Evolutionary conservation across 2,329 filamentous ascomycete genomes (phyloP).

Genomic region (Curvularia sp.): DNA sequence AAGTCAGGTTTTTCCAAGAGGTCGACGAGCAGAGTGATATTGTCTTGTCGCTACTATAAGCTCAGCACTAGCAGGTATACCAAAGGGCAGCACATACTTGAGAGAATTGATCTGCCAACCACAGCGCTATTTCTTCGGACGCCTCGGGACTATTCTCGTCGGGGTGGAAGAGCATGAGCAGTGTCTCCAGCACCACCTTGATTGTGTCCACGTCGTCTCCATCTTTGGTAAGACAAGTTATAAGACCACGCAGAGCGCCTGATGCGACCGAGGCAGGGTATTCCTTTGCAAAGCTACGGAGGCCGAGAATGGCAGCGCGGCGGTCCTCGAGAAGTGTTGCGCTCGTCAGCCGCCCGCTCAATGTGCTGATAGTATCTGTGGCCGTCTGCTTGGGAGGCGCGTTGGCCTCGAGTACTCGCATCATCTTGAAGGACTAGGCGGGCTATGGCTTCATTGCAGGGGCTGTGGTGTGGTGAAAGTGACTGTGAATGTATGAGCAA

Average conservation of each 20-base stretch:
- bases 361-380: constrained; percentile 88
- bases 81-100: constrained; percentile 63
- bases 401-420: constrained; percentile 68
- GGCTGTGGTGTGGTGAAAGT: constrained; percentile 4
- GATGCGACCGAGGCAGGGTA: constrained; percentile 96
- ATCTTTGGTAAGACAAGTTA: constrained; percentile 84
- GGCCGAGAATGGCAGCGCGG: constrained; percentile 82
- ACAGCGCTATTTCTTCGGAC: constrained; percentile 93
- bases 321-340: constrained; percentile 94
- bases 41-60: constrained; percentile 80
- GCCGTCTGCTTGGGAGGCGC: constrained; percentile 96
- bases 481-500: background rate
- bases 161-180: constrained; percentile 87
- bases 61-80: constrained; percentile 55
- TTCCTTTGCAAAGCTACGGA: constrained; percentile 94
- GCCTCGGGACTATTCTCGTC: constrained; percentile 77
- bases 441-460: constrained; percentile 31
- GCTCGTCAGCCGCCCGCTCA: constrained; percentile 85
- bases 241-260: constrained; percentile 86
- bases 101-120: constrained; percentile 97
- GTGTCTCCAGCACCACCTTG: constrained; percentile 91
- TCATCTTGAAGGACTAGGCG: constrained; percentile 45
- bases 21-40: constrained; percentile 87
- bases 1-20: constrained; percentile 88
- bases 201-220: constrained; percentile 94